phyloP scores from a whole-genome alignment of 208 protist genomes.

The Histomonas meleagridis region DNA sequence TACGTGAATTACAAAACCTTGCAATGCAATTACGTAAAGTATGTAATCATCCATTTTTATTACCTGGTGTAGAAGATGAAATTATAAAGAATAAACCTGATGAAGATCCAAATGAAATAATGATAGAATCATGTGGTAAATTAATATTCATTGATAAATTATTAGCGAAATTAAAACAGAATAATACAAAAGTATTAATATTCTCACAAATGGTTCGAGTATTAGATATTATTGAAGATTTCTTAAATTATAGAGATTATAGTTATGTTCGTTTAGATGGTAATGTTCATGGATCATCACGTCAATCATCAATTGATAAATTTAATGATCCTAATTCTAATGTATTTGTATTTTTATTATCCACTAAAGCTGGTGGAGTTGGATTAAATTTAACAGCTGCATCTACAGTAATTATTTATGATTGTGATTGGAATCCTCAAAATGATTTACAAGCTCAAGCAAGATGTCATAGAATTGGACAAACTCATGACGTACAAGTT shows the following conservation, averaged over 20 bases:
- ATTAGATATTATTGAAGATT: constrained; percentile 58
- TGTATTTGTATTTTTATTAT: constrained; percentile 49
- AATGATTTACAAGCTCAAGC: constrained; percentile 83
- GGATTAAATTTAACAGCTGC: constrained; percentile 78
- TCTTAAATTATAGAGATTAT: constrained; percentile 59
- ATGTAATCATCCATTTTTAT: constrained; percentile 72
- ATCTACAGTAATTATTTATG: constrained; percentile 92
- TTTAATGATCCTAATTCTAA: constrained; percentile 44
- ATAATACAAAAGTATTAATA: constrained; percentile 74
- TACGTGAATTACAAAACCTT: constrained; percentile 20
- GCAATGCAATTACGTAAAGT: constrained; percentile 68
- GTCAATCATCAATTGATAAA: constrained; percentile 40
- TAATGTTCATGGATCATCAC: constrained; percentile 45
- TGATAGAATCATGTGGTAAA: constrained; percentile 39
- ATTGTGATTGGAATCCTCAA: constrained; percentile 93
- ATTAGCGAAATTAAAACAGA: constrained; percentile 60
- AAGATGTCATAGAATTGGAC: constrained; percentile 78
- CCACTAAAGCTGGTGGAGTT: constrained; percentile 62
- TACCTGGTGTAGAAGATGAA: constrained; percentile 48
- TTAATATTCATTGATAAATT: constrained; percentile 51
- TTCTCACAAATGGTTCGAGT: constrained; percentile 75
- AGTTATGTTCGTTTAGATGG: constrained; percentile 73
- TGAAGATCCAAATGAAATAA: constrained; percentile 55
- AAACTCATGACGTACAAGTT: constrained; percentile 76
- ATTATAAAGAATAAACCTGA: neutral